Percentiles rank a stretch among this genome's conserved stretches.
Evolutionary conservation across 306 rosid species (phyloP).

Genomic region (Lablab purpureus): DNA sequence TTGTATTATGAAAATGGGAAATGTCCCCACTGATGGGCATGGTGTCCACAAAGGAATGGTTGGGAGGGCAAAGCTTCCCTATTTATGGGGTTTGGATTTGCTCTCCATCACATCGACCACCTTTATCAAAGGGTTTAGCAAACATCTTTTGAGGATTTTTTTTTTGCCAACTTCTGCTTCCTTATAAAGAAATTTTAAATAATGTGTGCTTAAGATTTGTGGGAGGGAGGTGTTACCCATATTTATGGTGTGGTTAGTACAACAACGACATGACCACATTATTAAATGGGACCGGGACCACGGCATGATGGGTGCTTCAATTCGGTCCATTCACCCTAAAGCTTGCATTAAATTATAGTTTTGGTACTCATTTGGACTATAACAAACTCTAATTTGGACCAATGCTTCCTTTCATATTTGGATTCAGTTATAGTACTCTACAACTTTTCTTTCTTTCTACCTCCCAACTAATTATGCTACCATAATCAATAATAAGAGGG

Average conservation of each 20-base stretch:
- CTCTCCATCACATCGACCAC: constrained; percentile 44
- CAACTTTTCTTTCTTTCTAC: neutral
- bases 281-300: constrained; percentile 58
- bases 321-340: constrained; percentile 48
- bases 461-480: neutral
- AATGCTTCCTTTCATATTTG: constrained; percentile 5
- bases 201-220: constrained; percentile 4
- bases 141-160: constrained; percentile 19
- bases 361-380: constrained; percentile 8
- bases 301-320: constrained; percentile 36
- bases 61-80: constrained; percentile 28
- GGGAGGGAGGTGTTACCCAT: constrained; percentile 31
- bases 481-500: neutral
- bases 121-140: neutral
- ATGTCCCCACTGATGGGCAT: constrained; percentile 13
- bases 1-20: constrained; percentile 33
- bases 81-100: constrained; percentile 26
- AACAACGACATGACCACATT: constrained; percentile 20
- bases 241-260: neutral
- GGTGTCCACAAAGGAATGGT: constrained; percentile 46
- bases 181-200: constrained; percentile 19
- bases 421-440: neutral
- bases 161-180: constrained; percentile 7
- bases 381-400: neutral
- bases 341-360: constrained; percentile 37